Base-by-base conservation (phyloP, 116 monocot genomes). In the Iris pallida region DNA sequence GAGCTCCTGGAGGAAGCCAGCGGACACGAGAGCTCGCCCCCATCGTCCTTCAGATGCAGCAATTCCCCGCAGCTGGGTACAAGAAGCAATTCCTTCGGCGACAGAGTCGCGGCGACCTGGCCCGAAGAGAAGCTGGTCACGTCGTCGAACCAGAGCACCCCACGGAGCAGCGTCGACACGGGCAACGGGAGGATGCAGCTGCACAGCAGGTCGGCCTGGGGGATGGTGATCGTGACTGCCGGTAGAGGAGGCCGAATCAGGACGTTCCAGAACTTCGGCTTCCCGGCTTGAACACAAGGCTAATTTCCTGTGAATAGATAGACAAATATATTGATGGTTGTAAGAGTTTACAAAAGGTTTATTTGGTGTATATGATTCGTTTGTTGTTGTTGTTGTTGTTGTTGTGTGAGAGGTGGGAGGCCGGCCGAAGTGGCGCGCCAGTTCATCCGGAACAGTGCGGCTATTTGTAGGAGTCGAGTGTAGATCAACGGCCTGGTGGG, bases 211-310 rank as follows among this genome's bases (percentile, higher is more conserved):
- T 80, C 71, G 16, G 85, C 85, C 2, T 82, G 82, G 82, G 82
- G 82, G 5, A 55, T 82, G 77, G 77, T 73, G 20, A 77, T 82
- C 55, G 82, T 77, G 45, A 77, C 82, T 4, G 77, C 82, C 2
- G 70, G 73, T 20, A 53, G 70, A 5, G 73, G 77, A 16, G 82
- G 82, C 49, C 67, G 59, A 40, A 64, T 82, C 48, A 58, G 77
- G 63, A 54, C 66, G 45, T 82, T 69, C 59, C 82, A 82, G 57
- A 82, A 82, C 47, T 82, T 82, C 8, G 82, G 82, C 51, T 77
- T 82, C 43, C 82, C 82, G 3, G 30, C 30, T 30, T 30, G 30
- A 30, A 30, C 30, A 30, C 30, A 30, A 30, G 30, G 30, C 30
- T 30, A 30, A 30, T 30, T 30, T 30, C 30, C 30, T 30, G 30